Percentiles rank a stretch among this genome's conserved stretches.
phyloP scores from a whole-genome alignment of 805 yeast genomes.

The Babjeviella inositovora region DNA sequence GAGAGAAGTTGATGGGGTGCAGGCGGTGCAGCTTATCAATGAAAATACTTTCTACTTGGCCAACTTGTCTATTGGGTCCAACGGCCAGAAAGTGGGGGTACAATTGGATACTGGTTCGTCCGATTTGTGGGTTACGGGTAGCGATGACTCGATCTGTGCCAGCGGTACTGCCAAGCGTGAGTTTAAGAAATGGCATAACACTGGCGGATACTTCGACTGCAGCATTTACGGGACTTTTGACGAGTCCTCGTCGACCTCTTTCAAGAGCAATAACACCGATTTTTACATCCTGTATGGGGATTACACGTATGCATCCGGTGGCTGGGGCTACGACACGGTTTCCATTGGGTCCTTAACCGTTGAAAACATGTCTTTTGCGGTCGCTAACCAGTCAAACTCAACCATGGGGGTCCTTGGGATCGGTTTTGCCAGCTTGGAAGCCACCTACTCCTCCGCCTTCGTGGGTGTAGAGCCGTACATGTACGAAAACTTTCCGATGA shows the following conservation, averaged over 20 bases:
- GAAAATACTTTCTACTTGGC: constrained; percentile 26
- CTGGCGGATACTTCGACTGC: no score
- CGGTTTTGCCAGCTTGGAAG: constrained; percentile 5
- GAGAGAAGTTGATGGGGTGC: constrained; percentile 10
- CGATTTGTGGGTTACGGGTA: constrained; percentile 49
- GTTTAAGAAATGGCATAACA: no score
- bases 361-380: constrained; percentile 16
- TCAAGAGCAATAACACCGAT: constrained; percentile 10
- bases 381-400: constrained; percentile 13
- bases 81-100: constrained; percentile 34
- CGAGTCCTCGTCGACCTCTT: constrained; percentile 13
- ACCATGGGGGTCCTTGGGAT: constrained; percentile 9
- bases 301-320: constrained; percentile 28
- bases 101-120: constrained; percentile 67
- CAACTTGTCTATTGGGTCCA: constrained; percentile 35
- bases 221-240: constrained; percentile 20
- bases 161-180: no score
- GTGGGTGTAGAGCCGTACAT: no score
- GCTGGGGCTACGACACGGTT: constrained; percentile 18
- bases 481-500: constrained; percentile 11
- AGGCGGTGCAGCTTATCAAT: constrained; percentile 16
- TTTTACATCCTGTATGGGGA: constrained; percentile 30
- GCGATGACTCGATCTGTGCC: constrained; percentile 30
- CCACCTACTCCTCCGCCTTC: no score
- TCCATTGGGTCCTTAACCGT: constrained; percentile 10